Base-by-base conservation (phyloP, 345 rosid genomes). In the Eucalyptus tenuipes region DNA sequence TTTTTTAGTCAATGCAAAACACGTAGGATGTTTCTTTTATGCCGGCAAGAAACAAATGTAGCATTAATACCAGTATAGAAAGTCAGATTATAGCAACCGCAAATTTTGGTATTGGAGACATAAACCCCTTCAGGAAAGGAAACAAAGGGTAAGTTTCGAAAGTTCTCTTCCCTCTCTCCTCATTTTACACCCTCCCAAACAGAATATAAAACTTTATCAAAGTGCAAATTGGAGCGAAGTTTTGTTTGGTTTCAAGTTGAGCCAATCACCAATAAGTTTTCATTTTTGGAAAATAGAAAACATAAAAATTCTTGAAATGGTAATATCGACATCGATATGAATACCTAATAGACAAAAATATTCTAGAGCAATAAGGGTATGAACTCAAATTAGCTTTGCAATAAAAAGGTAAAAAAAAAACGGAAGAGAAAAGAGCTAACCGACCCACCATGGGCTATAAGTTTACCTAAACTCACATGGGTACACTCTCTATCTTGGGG, bases 331-430 rank as follows among this genome's bases (percentile, higher is more conserved):
- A 29, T 29, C 33, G 18, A 64, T 64, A 64, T 64, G 71, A 29
- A 29, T 29, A 64, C 33, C 17, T 64, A 29, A 29, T 64, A 27
- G 37, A 29, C 29, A 27, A 61, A n/a, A 6, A 52, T 13, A 29
- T 64, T 29, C 9, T 64, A 64, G 8, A 64, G 33, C 33, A 29
- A 29, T 29, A 1, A 29, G 4, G 8, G 71, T 61, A 29, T 29
- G 71, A 61, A 61, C 71, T 27, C 15, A 61, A 61, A 61, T 61
- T 61, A 12, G 33, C 15, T 61, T 1, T 29, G 13, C 71, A 29
- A 29, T 61, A 3, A 3, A 61, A 61, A 61, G 4, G 4, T 2
- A 2, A 8, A 7, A 1, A 0, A 1, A 0, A 0, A 1, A 4
- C 2, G 5, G 15, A 61, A 61, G 71, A 29, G 33, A 29, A 27